Conservation (phyloP, 495 filamentous ascomycete species). For the Penicillium soppii region DNA sequence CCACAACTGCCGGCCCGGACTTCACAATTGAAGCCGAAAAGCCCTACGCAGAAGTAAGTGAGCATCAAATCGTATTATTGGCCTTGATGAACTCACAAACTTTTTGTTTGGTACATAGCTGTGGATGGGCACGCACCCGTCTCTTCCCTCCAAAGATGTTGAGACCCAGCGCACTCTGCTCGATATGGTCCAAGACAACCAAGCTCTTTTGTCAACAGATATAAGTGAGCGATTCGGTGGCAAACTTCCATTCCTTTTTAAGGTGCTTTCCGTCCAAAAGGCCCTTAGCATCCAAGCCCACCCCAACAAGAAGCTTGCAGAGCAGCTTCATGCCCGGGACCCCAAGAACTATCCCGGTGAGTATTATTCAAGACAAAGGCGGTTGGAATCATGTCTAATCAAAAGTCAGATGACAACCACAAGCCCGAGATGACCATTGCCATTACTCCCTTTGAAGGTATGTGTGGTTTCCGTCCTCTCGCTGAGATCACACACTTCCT, state of each 20-base stretch:
- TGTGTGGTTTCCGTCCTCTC: conserved; percentile 92
- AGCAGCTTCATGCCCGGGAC: conserved; percentile 80
- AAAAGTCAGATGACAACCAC: conserved; percentile 82
- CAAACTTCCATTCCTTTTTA: conserved; percentile 95
- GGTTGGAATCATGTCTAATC: neutral
- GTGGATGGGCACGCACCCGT: conserved; percentile 99
- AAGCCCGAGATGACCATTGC: conserved; percentile 99
- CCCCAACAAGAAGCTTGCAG: conserved; percentile 96
- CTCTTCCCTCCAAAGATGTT: conserved; percentile 87
- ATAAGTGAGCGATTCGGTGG: conserved; percentile 69
- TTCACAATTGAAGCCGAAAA: conserved; percentile 77
- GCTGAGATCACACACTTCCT: conserved; percentile 86
- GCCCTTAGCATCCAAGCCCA: conserved; percentile 97
- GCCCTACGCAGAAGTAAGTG: conserved; percentile 76
- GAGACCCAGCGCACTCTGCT: conserved; percentile 82
- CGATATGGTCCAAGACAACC: conserved; percentile 86
- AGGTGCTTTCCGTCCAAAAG: conserved; percentile 91
- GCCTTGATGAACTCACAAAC: conserved; percentile 18
- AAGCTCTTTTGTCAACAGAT: conserved; percentile 69
- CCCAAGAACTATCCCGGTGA: conserved; percentile 87
- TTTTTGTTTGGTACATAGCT: too few species aligned
- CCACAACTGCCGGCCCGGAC: conserved; percentile 65
- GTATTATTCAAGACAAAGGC: neutral
- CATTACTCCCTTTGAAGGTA: conserved; percentile 90
- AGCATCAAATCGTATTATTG: neutral